These are phyloP conservation scores for Zopfia rhizophila DNA, from an alignment of 2,329 filamentous ascomycete species.

Conservation along the genomic window DNA sequence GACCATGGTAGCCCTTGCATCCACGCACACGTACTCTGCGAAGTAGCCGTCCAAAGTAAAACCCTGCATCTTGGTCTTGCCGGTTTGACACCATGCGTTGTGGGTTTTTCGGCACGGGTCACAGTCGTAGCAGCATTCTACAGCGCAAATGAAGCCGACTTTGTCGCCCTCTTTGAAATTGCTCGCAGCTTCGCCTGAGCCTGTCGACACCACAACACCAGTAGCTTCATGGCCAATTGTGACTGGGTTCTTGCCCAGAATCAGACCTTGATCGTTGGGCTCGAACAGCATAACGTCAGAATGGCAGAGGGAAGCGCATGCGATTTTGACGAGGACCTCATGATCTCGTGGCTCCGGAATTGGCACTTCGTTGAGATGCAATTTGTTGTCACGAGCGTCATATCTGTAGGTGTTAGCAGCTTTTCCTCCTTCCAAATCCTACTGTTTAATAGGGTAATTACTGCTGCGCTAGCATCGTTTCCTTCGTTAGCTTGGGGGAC, in stretches of 20 bases:
- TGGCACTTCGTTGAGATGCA: conserved; percentile 57
- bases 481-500: conserved; percentile 16
- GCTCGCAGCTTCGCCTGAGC: conserved; percentile 33
- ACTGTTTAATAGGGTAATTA: conserved; percentile 10
- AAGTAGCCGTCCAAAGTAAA: conserved; percentile 43
- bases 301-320: conserved; percentile 54
- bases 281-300: conserved; percentile 52
- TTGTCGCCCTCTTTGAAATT: conserved; percentile 44
- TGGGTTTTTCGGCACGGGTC: conserved; percentile 40
- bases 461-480: conserved; percentile 43
- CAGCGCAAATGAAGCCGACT: conserved; percentile 46
- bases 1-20: conserved; percentile 41
- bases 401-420: conserved; percentile 27
- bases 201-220: conserved; percentile 37
- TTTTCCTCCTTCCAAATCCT: not conserved
- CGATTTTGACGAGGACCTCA: conserved; percentile 54
- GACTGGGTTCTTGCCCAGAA: conserved; percentile 42
- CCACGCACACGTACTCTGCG: conserved; percentile 42
- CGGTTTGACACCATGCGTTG: conserved; percentile 40
- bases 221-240: conserved; percentile 48
- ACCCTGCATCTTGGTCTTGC: conserved; percentile 44
- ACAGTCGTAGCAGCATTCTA: conserved; percentile 48
- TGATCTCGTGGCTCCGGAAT: conserved; percentile 56
- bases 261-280: conserved; percentile 46
- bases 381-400: conserved; percentile 46